Percentiles rank a stretch among this genome's conserved stretches.
Evolutionary conservation across 495 filamentous ascomycete species (phyloP).

Genomic region (Massariosphaeria phaeospora): DNA sequence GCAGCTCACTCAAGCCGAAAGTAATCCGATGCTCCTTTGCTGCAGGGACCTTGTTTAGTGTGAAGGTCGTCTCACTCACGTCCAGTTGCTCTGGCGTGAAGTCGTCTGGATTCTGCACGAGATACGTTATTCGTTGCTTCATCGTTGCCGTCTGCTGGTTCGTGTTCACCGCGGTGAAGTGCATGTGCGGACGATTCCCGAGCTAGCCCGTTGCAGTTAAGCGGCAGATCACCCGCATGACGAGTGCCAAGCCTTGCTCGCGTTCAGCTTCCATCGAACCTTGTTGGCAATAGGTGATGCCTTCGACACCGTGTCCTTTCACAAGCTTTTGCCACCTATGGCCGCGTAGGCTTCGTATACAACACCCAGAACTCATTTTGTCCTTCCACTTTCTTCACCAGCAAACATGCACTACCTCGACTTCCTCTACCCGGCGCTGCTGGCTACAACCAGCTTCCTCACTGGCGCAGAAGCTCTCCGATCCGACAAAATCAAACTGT

Average conservation of each 20-base stretch:
- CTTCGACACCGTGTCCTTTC: constrained; percentile 27
- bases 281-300: not conserved
- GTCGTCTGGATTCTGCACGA: constrained; percentile 58
- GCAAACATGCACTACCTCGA: constrained; percentile 40
- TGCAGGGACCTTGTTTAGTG: constrained; percentile 47
- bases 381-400: not conserved
- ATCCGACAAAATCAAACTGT: constrained; percentile 65
- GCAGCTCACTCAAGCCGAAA: constrained; percentile 66
- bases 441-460: constrained; percentile 34
- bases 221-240: constrained; percentile 6
- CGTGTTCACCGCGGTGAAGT: not conserved
- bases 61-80: constrained; percentile 48
- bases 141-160: constrained; percentile 45
- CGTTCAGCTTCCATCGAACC: not conserved
- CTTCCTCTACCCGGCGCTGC: constrained; percentile 37
- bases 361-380: not conserved
- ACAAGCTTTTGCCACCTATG: constrained; percentile 4
- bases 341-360: not conserved
- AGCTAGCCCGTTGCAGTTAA: not conserved
- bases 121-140: constrained; percentile 80
- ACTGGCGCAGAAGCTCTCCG: constrained; percentile 37
- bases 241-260: constrained; percentile 19
- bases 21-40: constrained; percentile 79
- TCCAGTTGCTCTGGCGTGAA: constrained; percentile 58
- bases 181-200: not conserved